phyloP scores from a whole-genome alignment of 2,329 filamentous ascomycete genomes.

The Xylariaceae sp. region DNA sequence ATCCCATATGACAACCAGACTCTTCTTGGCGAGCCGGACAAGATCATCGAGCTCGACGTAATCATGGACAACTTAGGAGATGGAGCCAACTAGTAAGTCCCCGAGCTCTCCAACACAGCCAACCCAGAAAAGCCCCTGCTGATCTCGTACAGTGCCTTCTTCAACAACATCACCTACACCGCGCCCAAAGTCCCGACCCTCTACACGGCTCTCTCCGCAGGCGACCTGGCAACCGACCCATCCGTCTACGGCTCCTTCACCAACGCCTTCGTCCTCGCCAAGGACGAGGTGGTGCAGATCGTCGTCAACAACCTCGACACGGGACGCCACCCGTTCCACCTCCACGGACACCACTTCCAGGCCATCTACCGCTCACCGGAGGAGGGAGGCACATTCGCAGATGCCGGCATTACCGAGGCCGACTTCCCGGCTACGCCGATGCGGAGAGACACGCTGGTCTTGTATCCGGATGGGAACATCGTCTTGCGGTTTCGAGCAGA shows the following conservation, averaged over 20 bases:
- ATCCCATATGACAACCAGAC: slow-evolving; percentile 63
- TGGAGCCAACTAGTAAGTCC: slow-evolving; percentile 61
- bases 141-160: slow-evolving; percentile 43
- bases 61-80: slow-evolving; percentile 64
- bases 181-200: slow-evolving; percentile 73
- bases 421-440: slow-evolving; percentile 54
- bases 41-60: slow-evolving; percentile 58
- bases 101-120: slow-evolving; percentile 42
- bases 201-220: slow-evolving; percentile 67
- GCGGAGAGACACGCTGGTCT: slow-evolving; percentile 63
- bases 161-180: slow-evolving; percentile 76
- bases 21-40: slow-evolving; percentile 58
- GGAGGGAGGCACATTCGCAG: slow-evolving; percentile 52
- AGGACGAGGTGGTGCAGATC: slow-evolving; percentile 66
- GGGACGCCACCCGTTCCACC: slow-evolving; percentile 69
- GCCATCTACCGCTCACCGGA: slow-evolving; percentile 57
- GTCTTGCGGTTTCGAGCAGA: slow-evolving; percentile 64
- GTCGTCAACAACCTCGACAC: slow-evolving; percentile 72
- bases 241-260: slow-evolving; percentile 63
- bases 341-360: slow-evolving; percentile 76
- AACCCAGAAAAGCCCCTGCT: neutral
- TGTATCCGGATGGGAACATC: slow-evolving; percentile 62
- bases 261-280: slow-evolving; percentile 63
- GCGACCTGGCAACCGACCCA: slow-evolving; percentile 54
- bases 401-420: slow-evolving; percentile 38